Percentiles rank a stretch among this genome's conserved stretches.
Evolutionary conservation across 208 protist genomes (phyloP).

Genomic region (Crithidia mellificae): DNA sequence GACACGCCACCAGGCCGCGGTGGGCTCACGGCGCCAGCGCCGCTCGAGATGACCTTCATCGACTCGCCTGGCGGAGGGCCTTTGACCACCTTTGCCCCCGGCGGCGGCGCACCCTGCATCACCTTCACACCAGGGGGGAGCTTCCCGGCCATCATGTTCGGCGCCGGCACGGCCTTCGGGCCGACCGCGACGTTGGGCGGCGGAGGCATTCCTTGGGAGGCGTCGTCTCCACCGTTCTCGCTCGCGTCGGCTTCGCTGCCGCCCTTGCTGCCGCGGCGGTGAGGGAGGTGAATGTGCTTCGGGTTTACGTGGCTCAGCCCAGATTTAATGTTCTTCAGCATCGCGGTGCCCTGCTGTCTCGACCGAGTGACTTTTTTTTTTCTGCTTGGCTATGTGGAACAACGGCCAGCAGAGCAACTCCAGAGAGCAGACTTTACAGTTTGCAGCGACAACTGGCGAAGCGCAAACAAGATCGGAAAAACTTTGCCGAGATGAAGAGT

Average conservation of each 20-base stretch:
- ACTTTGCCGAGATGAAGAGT: too few species aligned
- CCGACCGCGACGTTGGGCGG: slow-evolving; percentile 14
- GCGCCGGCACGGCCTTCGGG: slow-evolving; percentile 23
- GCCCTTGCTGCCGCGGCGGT: not conserved
- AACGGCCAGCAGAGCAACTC: too few species aligned
- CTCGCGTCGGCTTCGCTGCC: not conserved
- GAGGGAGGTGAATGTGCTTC: slow-evolving; percentile 7
- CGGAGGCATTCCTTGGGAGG: not conserved
- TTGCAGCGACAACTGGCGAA: too few species aligned
- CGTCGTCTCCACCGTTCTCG: slow-evolving; percentile 3
- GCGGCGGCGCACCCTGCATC: slow-evolving; percentile 32
- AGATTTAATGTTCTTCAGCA: slow-evolving; percentile 27
- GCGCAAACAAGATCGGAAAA: too few species aligned
- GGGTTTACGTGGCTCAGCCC: slow-evolving; percentile 31
- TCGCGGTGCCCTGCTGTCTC: not conserved
- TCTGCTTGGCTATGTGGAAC: not conserved
- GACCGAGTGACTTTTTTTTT: not conserved
- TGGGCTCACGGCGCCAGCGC: slow-evolving; percentile 4
- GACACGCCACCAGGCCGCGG: slow-evolving; percentile 1
- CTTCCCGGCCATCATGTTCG: slow-evolving; percentile 1
- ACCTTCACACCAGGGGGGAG: slow-evolving; percentile 11
- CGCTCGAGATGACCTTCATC: slow-evolving; percentile 35
- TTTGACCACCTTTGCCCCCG: slow-evolving; percentile 49
- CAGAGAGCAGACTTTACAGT: too few species aligned
- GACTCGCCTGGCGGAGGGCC: slow-evolving; percentile 43